Evolutionary conservation across 352 stramenopile genomes (phyloP).

Genomic region (Pythium sp.): DNA sequence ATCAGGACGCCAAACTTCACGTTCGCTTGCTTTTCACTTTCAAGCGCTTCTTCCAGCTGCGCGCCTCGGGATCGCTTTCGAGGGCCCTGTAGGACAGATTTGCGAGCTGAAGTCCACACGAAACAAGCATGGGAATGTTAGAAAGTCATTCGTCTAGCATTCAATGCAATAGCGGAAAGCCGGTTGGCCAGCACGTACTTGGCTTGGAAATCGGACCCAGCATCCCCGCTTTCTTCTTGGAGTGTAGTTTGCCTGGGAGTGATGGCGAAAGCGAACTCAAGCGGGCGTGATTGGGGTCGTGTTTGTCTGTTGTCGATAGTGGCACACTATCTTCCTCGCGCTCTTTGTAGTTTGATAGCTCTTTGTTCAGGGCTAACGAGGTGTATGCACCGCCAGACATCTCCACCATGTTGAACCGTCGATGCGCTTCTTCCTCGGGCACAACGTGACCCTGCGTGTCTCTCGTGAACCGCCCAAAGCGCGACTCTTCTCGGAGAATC

Average conservation of each 20-base stretch:
- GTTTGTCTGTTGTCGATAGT: neutral
- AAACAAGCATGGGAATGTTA: neutral
- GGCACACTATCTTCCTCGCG: neutral
- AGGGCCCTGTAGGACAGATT: conserved; percentile 29
- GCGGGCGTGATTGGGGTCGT: conserved; percentile 3
- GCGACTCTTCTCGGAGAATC: conserved; percentile 68
- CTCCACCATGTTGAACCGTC: conserved; percentile 53
- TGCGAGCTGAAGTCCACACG: conserved; percentile 21
- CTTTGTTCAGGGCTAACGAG: conserved; percentile 10
- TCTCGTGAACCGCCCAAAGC: conserved; percentile 57
- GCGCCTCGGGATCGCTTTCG: conserved; percentile 60
- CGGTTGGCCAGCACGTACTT: conserved; percentile 18
- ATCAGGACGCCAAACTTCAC: conserved; percentile 39
- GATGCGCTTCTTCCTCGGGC: conserved; percentile 53
- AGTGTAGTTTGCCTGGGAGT: conserved; percentile 33
- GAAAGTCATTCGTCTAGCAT: neutral
- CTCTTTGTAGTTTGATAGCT: neutral
- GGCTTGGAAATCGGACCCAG: conserved; percentile 69
- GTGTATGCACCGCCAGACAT: conserved; percentile 50
- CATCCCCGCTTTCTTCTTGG: conserved; percentile 68
- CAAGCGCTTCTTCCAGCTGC: conserved; percentile 67
- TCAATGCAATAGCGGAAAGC: neutral
- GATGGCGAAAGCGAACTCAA: conserved; percentile 2
- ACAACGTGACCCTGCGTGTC: conserved; percentile 72
- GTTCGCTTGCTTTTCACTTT: conserved; percentile 43